Evolutionary conservation across 108 stramenopile genomes (phyloP).

Genomic region (Stephanodiscus triporus): DNA sequence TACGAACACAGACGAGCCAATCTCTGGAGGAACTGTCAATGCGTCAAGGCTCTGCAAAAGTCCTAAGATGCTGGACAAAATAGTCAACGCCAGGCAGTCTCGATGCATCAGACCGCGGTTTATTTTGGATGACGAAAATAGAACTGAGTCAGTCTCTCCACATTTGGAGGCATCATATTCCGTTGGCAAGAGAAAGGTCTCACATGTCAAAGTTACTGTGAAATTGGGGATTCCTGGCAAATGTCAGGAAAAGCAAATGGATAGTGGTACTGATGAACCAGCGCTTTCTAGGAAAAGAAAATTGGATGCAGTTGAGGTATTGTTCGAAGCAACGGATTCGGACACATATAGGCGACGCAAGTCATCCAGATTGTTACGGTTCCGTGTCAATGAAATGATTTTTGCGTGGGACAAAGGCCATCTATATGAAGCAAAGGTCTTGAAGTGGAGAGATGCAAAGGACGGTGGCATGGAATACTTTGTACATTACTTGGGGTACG

Average conservation of each 20-base stretch:
- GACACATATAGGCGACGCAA: background rate
- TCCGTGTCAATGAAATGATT: slow-evolving; percentile 11
- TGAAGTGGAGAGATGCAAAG: slow-evolving; percentile 13
- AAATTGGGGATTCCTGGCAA: background rate
- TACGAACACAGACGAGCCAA: background rate
- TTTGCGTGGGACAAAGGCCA: slow-evolving; percentile 20
- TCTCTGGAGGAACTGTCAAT: background rate
- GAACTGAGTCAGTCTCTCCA: background rate
- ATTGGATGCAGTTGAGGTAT: background rate
- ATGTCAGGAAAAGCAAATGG: background rate
- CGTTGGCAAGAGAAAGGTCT: background rate
- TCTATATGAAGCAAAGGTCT: slow-evolving; percentile 23
- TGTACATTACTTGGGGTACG: slow-evolving; percentile 23
- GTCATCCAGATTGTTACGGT: background rate
- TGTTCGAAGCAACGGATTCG: background rate
- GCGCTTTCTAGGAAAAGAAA: background rate
- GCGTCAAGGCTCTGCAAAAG: background rate
- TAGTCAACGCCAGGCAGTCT: background rate
- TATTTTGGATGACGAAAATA: background rate
- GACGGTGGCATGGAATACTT: slow-evolving; percentile 10
- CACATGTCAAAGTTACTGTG: background rate
- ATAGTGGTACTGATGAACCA: background rate
- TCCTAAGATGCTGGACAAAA: background rate
- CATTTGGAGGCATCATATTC: slow-evolving; percentile 1
- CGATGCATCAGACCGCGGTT: background rate